Base-by-base conservation (phyloP, 2,329 filamentous ascomycete species). In the Aspergillus niger region DNA sequence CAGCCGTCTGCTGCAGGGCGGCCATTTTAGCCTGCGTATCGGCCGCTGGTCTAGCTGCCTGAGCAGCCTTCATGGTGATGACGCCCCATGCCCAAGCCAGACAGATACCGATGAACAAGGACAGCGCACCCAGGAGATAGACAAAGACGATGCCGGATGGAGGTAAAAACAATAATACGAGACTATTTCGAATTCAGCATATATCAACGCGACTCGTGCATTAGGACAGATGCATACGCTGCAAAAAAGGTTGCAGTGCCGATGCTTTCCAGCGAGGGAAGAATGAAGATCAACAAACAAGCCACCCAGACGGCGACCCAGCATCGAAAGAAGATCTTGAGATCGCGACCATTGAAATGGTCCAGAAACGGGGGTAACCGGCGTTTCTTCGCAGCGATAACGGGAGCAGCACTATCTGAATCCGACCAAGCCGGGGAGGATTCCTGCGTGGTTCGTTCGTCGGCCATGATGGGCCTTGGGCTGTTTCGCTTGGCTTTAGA, bases 81-180 rank as follows among this genome's bases (percentile, higher is more conserved):
- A 81, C 71, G 3, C 81, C 82, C 81, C 81, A 83, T 7, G 74
- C 80, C 81, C 81, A 83, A 8, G 77, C 81, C 0, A 82, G 65
- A 32, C 73, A 77, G 68, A 83, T 81, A 24, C 81, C 81, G 1
- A 82, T 13, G 3, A 83, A 68, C 4, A 83, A 69, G 0, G 81
- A 78, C 0, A 80, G 39, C 0, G 75, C 69, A 8, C 70, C 78
- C 8, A 83, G 70, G 1, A 83, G 62, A 59, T 80, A 80, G 44
- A 83, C 68, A 36, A 80, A 78, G 2, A 83, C 66, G n/a, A 82
- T 81, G 3, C 76, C 76, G 3, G 77, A 75, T 0, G 81, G 81
- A 0, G 81, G 81, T 0, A 78, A 72, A 28, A 83, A 80, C 39
- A 79, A 77, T 11, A 82, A 69, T 2, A 82, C 70, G 53, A 76